Percentiles rank a stretch among this genome's conserved stretches.
These are phyloP conservation scores for Starmera caribaea DNA, from an alignment of 805 yeast species.

Conservation along the genomic window DNA sequence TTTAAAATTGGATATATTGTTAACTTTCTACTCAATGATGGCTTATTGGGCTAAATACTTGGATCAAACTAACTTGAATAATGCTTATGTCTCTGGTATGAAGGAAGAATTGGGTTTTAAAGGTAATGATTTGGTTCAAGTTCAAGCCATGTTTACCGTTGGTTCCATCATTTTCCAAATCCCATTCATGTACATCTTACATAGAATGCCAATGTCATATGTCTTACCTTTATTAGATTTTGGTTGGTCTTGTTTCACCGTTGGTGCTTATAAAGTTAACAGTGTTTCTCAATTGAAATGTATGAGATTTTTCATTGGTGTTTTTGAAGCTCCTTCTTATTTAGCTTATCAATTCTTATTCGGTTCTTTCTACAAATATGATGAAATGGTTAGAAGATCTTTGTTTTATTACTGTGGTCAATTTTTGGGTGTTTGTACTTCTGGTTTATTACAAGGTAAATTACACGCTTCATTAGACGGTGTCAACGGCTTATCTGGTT, in stretches of 20 bases:
- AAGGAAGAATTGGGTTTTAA: slow-evolving; percentile 45
- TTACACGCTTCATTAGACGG: slow-evolving; percentile 32
- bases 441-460: slow-evolving; percentile 50
- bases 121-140: slow-evolving; percentile 55
- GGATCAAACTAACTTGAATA: slow-evolving; percentile 50
- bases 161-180: slow-evolving; percentile 57
- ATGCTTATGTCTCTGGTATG: slow-evolving; percentile 63
- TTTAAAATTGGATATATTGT: slow-evolving; percentile 43
- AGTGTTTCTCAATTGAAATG: background rate
- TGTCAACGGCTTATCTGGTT: slow-evolving; percentile 37
- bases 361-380: slow-evolving; percentile 49
- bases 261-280: background rate
- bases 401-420: slow-evolving; percentile 55
- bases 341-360: slow-evolving; percentile 52
- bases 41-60: slow-evolving; percentile 63
- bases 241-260: slow-evolving; percentile 16
- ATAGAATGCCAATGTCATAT: slow-evolving; percentile 42
- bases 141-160: slow-evolving; percentile 49
- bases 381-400: slow-evolving; percentile 54
- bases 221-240: slow-evolving; percentile 40
- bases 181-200: slow-evolving; percentile 55
- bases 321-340: slow-evolving; percentile 57
- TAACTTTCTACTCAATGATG: slow-evolving; percentile 47
- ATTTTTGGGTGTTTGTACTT: slow-evolving; percentile 48
- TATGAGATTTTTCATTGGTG: slow-evolving; percentile 48